phyloP scores from a whole-genome alignment of 2,329 filamentous ascomycete species.

The Colletotrichum musicola region DNA sequence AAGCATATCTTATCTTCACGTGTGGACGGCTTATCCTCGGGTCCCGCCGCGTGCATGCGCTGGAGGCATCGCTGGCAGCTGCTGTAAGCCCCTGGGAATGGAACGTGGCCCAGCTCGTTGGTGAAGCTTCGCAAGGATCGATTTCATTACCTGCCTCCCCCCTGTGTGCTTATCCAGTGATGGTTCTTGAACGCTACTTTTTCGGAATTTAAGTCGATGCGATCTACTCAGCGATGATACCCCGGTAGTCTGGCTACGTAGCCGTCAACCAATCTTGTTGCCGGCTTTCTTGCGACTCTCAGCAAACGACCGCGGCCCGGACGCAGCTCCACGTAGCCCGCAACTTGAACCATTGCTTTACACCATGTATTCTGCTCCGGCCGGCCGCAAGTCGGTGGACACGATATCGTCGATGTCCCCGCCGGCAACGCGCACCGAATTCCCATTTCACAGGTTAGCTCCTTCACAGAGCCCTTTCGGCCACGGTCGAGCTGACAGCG shows the following conservation, averaged over 20 bases:
- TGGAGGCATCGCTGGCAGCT: slow-evolving; percentile 9
- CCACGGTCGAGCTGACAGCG: slow-evolving; percentile 26
- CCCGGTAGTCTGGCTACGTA: slow-evolving; percentile 56
- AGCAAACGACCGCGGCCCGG: slow-evolving; percentile 27
- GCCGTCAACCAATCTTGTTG: slow-evolving; percentile 53
- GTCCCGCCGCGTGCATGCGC: background rate
- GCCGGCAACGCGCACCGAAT: slow-evolving; percentile 64
- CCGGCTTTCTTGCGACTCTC: slow-evolving; percentile 45
- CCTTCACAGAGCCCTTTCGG: slow-evolving; percentile 1
- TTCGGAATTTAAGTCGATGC: slow-evolving; percentile 18
- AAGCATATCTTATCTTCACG: slow-evolving; percentile 27
- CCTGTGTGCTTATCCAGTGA: slow-evolving; percentile 5
- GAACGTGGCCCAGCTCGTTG: slow-evolving; percentile 33
- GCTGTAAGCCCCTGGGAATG: slow-evolving; percentile 19
- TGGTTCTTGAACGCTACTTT: slow-evolving; percentile 17
- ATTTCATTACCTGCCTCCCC: slow-evolving; percentile 23
- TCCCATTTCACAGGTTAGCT: slow-evolving; percentile 70
- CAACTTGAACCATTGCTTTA: slow-evolving; percentile 30
- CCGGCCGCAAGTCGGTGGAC: slow-evolving; percentile 74
- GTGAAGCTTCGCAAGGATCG: slow-evolving; percentile 28
- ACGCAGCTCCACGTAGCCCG: slow-evolving; percentile 18
- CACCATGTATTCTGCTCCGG: slow-evolving; percentile 71
- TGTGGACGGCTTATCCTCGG: slow-evolving; percentile 19
- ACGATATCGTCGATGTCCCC: slow-evolving; percentile 70
- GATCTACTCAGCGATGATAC: slow-evolving; percentile 59